Conservation (phyloP, 2,329 filamentous ascomycete species). For the Claviceps africana region DNA sequence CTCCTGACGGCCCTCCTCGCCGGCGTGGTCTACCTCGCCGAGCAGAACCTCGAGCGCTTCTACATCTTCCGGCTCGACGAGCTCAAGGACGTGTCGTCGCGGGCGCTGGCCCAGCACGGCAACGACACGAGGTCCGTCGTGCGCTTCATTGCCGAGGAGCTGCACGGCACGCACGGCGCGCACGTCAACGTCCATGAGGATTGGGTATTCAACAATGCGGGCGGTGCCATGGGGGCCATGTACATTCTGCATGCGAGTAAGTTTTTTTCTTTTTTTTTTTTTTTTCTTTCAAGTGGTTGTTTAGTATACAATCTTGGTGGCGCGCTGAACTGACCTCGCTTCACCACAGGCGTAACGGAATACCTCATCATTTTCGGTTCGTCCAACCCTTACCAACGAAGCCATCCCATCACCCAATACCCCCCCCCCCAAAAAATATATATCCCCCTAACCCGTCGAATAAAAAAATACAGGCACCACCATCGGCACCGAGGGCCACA, state of each 20-base stretch:
- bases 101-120: constrained; percentile 53
- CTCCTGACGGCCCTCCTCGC: constrained; percentile 40
- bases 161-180: constrained; percentile 34
- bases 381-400: constrained; percentile 5
- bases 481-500: constrained; percentile 76
- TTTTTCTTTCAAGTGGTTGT: too few species aligned
- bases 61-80: constrained; percentile 63
- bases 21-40: constrained; percentile 39
- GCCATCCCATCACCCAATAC: background rate
- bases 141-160: constrained; percentile 53
- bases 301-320: too few species aligned
- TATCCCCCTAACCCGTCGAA: too few species aligned
- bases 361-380: constrained; percentile 74
- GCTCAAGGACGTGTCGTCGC: constrained; percentile 53
- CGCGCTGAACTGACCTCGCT: too few species aligned
- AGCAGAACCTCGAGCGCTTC: constrained; percentile 47
- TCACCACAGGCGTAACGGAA: constrained; percentile 54
- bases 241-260: constrained; percentile 75
- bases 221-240: constrained; percentile 85
- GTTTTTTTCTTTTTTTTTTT: constrained; percentile 16
- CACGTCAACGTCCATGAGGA: constrained; percentile 60
- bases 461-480: constrained; percentile 52
- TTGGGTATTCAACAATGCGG: constrained; percentile 88
- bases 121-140: constrained; percentile 62
- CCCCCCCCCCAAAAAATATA: background rate